Percentiles rank a stretch among this genome's conserved stretches.
These are phyloP conservation scores for Saussurea involucrata DNA, from an alignment of 129 eudicot species.

Conservation along the genomic window DNA sequence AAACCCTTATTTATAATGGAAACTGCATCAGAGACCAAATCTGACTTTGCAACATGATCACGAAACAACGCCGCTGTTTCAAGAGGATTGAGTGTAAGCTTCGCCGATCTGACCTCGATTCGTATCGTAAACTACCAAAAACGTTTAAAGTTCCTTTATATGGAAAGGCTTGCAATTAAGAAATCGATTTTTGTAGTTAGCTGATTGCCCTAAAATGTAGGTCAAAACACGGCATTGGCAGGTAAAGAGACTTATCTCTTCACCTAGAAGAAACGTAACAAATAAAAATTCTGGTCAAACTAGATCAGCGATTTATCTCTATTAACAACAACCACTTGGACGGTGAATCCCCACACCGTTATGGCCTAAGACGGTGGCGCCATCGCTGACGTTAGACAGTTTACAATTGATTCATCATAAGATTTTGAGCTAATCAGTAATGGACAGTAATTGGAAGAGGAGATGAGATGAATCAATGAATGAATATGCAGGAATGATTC, in stretches of 20 bases:
- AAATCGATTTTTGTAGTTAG: conserved; percentile 8
- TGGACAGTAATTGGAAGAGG: not conserved
- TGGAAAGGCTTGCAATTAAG: not conserved
- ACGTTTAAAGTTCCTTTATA: not conserved
- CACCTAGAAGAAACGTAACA: conserved; percentile 4
- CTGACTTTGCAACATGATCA: conserved; percentile 4
- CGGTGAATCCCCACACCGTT: not conserved
- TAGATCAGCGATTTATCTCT: conserved; percentile 6
- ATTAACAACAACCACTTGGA: not conserved
- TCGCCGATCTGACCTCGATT: not conserved
- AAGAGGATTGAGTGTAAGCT: conserved; percentile 15
- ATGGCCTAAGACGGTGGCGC: not conserved
- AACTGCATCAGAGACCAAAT: not conserved
- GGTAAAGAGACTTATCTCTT: not conserved
- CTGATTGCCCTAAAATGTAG: not conserved
- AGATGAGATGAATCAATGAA: conserved; percentile 1
- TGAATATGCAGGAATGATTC: conserved; percentile 15
- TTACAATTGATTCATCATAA: not conserved
- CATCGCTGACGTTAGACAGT: not conserved
- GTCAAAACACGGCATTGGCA: conserved; percentile 25
- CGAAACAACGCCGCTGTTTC: conserved; percentile 12
- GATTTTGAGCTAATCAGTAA: not conserved
- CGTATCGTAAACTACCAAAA: not conserved
- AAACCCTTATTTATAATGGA: not conserved
- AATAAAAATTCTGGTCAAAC: conserved; percentile 11